Conservation (phyloP, 306 rosid species). For the Cucumis melo region DNA sequence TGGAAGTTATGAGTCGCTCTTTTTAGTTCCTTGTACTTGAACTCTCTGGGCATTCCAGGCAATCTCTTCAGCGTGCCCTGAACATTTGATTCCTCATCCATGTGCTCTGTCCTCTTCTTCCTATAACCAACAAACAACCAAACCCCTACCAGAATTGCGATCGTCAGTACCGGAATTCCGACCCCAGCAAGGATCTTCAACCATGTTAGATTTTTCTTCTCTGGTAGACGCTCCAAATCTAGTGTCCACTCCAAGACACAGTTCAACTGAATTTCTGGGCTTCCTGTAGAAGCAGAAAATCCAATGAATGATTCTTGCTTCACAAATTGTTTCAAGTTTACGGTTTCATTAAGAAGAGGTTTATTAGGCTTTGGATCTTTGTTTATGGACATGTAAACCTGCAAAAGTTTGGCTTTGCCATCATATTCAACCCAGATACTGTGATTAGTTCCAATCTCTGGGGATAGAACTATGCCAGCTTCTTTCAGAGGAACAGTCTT, state of each 20-base stretch:
- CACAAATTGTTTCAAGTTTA: conserved; percentile 17
- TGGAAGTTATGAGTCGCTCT: conserved; percentile 32
- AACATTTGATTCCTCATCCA: conserved; percentile 16
- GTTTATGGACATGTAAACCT: conserved; percentile 25
- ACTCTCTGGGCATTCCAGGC: conserved; percentile 42
- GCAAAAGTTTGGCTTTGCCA: conserved; percentile 19
- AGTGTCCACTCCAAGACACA: conserved; percentile 31
- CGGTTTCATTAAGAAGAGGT: conserved; percentile 18
- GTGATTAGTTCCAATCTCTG: neutral
- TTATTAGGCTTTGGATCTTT: conserved; percentile 4
- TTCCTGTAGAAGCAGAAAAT: conserved; percentile 34
- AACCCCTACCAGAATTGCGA: conserved; percentile 6
- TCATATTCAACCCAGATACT: conserved; percentile 25
- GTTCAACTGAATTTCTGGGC: conserved; percentile 16
- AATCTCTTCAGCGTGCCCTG: conserved; percentile 19
- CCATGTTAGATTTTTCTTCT: conserved; percentile 1
- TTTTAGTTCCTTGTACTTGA: conserved; percentile 27
- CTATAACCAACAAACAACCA: conserved; percentile 5
- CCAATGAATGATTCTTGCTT: conserved; percentile 23
- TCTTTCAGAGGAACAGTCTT: conserved; percentile 7
- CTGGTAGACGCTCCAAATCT: conserved; percentile 10
- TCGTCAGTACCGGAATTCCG: conserved; percentile 11
- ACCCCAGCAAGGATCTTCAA: conserved; percentile 19
- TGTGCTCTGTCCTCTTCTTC: conserved; percentile 15
- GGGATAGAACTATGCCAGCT: conserved; percentile 14